These are phyloP conservation scores for Russula dissimulans DNA, from an alignment of 768 basidiomycete species.

Conservation along the genomic window DNA sequence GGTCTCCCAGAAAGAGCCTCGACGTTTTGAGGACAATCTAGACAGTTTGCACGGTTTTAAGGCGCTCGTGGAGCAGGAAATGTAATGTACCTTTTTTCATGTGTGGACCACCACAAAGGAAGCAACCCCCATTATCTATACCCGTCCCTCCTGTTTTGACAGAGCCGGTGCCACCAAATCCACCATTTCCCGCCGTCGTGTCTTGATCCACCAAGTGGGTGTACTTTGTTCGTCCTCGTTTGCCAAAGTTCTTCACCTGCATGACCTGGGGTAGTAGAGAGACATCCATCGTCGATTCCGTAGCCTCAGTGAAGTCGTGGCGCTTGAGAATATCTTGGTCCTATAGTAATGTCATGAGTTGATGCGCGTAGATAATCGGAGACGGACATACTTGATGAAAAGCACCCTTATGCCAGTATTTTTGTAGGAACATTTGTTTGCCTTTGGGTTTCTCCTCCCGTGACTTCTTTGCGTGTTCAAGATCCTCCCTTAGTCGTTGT, in stretches of 20 bases:
- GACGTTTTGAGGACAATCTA: conserved; percentile 32
- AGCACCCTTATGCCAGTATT: conserved; percentile 99
- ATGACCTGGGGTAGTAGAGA: conserved; percentile 87
- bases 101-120: conserved; percentile 90
- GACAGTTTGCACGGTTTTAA: background rate
- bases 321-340: conserved; percentile 79
- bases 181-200: conserved; percentile 56
- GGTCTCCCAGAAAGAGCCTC: conserved; percentile 22
- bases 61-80: background rate
- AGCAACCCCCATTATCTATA: conserved; percentile 65
- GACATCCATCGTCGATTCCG: conserved; percentile 81
- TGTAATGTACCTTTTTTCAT: conserved; percentile 64
- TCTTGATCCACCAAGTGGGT: conserved; percentile 95
- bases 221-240: conserved; percentile 88
- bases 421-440: conserved; percentile 88
- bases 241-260: conserved; percentile 95
- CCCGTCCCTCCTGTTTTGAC: conserved; percentile 48
- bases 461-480: conserved; percentile 73
- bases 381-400: conserved; percentile 75
- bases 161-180: conserved; percentile 53
- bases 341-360: conserved; percentile 31
- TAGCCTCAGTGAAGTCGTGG: conserved; percentile 85
- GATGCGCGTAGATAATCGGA: background rate
- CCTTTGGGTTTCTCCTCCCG: conserved; percentile 88
- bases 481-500: conserved; percentile 83